Conservation (phyloP, 805 yeast species). For the Cyberlindnera japonica region DNA sequence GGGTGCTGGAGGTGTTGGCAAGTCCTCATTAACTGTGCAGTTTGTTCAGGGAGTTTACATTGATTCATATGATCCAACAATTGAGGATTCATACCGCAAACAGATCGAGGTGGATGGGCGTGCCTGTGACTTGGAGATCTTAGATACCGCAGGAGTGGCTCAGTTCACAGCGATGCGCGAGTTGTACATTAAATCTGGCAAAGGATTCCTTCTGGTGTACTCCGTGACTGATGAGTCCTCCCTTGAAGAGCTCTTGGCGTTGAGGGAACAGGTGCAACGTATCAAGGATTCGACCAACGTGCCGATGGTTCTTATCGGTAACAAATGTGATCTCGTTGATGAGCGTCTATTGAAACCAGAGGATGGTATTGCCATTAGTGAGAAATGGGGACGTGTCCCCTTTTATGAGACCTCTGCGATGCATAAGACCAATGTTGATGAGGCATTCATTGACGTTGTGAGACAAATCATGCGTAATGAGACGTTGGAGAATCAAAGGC, state of each 20-base stretch:
- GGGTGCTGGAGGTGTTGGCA: constrained; percentile 98
- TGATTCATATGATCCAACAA: constrained; percentile 94
- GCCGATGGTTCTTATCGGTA: constrained; percentile 89
- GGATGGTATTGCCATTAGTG: constrained; percentile 79
- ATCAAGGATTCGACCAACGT: constrained; percentile 74
- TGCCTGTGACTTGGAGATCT: constrained; percentile 77
- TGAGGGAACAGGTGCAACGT: constrained; percentile 79
- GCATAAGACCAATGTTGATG: constrained; percentile 84
- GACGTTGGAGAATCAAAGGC: constrained; percentile 18
- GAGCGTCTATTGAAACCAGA: constrained; percentile 75
- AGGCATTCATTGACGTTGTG: constrained; percentile 83
- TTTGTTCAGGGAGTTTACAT: constrained; percentile 87
- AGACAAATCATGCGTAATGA: constrained; percentile 85
- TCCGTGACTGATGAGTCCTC: constrained; percentile 77
- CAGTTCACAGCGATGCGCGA: constrained; percentile 97
- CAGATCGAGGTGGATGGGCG: constrained; percentile 86
- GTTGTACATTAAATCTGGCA: constrained; percentile 79
- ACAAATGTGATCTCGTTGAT: constrained; percentile 78
- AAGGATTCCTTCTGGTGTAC: constrained; percentile 85
- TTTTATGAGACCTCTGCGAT: constrained; percentile 94
- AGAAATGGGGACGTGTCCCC: constrained; percentile 82
- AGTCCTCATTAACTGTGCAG: constrained; percentile 88
- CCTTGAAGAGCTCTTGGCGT: constrained; percentile 68
- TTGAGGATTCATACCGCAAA: constrained; percentile 91
- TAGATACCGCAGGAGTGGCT: constrained; percentile 93